A percentile compares a stretch with the other conserved stretches of the same genome.
These are phyloP conservation scores for Candida ulmi DNA, from an alignment of 805 yeast genomes.

Conservation along the genomic window DNA sequence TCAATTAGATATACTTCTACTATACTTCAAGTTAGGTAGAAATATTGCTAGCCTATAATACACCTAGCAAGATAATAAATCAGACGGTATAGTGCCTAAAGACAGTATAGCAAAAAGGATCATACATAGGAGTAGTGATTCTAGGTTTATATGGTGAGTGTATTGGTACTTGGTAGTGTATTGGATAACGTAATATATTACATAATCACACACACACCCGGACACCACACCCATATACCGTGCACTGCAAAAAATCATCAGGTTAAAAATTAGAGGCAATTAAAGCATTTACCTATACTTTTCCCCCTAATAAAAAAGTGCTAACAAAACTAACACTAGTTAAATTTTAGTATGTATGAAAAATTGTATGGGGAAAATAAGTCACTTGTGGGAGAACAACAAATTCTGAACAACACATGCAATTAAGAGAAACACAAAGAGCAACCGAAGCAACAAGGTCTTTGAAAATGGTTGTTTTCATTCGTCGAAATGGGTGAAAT, in stretches of 20 bases:
- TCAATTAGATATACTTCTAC: too few species aligned
- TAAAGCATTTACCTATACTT: constrained; percentile 1
- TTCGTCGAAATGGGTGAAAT: too few species aligned
- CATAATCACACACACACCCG: neutral
- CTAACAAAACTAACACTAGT: constrained; percentile 1
- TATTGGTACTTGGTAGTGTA: too few species aligned
- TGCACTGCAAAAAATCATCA: neutral
- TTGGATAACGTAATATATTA: neutral
- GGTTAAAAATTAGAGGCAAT: neutral
- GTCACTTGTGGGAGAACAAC: neutral
- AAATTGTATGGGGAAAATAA: constrained; percentile 1
- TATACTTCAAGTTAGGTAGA: too few species aligned
- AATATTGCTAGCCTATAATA: too few species aligned
- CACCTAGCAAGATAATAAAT: too few species aligned
- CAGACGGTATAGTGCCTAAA: too few species aligned
- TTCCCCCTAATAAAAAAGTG: neutral
- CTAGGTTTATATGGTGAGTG: too few species aligned
- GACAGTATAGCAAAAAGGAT: too few species aligned
- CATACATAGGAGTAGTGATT: too few species aligned
- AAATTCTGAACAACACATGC: neutral
- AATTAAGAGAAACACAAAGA: neutral
- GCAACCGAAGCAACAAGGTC: too few species aligned
- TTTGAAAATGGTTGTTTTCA: too few species aligned
- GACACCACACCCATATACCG: neutral
- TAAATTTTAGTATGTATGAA: constrained; percentile 1